Conservation (phyloP, 139 green algal genomes). For the Asterochloris sp. region DNA sequence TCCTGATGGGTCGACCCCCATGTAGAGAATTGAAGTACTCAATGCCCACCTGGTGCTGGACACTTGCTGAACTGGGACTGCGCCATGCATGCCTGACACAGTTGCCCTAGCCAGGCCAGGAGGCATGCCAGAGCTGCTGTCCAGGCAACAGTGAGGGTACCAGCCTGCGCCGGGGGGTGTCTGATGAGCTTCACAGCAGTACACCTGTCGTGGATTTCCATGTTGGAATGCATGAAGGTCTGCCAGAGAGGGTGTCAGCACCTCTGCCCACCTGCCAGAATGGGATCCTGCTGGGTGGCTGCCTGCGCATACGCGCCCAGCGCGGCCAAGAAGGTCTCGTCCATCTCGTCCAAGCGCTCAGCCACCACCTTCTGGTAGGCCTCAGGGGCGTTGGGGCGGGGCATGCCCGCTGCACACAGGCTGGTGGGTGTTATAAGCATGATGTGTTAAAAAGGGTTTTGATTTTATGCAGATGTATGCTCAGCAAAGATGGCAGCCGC, state of each 20-base stretch:
- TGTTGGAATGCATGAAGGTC: not conserved
- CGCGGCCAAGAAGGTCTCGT: conserved; percentile 3
- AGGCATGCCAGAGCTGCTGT: not conserved
- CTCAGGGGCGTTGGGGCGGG: no score
- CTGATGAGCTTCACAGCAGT: not conserved
- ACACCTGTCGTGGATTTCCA: not conserved
- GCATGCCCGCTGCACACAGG: no score
- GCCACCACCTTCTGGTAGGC: not conserved
- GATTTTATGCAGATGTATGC: no score
- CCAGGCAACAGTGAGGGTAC: not conserved
- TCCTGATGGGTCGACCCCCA: no score
- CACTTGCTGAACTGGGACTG: not conserved
- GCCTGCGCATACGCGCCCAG: not conserved
- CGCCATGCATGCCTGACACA: not conserved
- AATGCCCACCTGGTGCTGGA: not conserved
- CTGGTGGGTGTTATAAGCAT: no score
- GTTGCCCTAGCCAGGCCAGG: not conserved
- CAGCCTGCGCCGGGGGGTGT: not conserved
- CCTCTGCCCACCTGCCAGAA: not conserved
- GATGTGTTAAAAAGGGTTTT: no score
- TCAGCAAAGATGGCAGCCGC: not conserved
- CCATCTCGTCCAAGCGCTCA: not conserved
- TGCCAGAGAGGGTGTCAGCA: not conserved
- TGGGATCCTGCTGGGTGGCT: not conserved
- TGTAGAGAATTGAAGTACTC: not conserved